Base-by-base conservation (phyloP, 2,329 filamentous ascomycete genomes). In the Colletotrichum camelliae region DNA sequence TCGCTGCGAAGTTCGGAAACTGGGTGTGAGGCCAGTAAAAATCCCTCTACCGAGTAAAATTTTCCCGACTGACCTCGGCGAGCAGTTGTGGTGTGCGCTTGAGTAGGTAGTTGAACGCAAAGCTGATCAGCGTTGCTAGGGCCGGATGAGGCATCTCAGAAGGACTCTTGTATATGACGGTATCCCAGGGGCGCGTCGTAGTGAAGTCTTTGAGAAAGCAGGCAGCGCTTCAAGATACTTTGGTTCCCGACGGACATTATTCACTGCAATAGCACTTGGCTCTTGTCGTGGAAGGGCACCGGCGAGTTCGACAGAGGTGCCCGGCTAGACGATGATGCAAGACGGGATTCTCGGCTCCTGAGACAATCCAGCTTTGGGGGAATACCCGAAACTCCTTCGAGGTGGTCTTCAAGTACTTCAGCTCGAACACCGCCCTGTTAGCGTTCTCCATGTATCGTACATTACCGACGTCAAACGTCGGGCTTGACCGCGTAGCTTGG, bases 11-110 rank as follows among this genome's bases (percentile, higher is more conserved):
- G 37, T 0, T 43, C 16, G 37, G 16, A 7, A 43, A 1, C 37
- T 4, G 37, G 37, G 18, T 9, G 18, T 43, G 9, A 43, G 7
- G 18, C 0, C 37, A 5, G 18, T 5, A 5, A 1, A 16, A 16
- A 16, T 43, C 37, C 37, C 1, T 18, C 8, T 8, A 9, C 0
- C 16, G 16, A 16, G 37, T 16, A 43, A 18, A 37, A 43, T 16
- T 18, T 43, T 39, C 37, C 16, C 16, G 16, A 0, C 37, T 43
- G 0, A 18, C 16, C 18, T 7, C 18, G 16, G 2, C 4, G 1
- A 4, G 37, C 37, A 39, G 4, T 5, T 5, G 16, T 4, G 37
- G 37, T 43, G 16, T 43, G 16, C 37, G 18, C 0, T 43, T 0
- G 0, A 43, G 37, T 18, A 43, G 16, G 16, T 5, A 9, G 37